Base-by-base conservation (phyloP, 179 eudicot species). In the Vitellaria paradoxa region DNA sequence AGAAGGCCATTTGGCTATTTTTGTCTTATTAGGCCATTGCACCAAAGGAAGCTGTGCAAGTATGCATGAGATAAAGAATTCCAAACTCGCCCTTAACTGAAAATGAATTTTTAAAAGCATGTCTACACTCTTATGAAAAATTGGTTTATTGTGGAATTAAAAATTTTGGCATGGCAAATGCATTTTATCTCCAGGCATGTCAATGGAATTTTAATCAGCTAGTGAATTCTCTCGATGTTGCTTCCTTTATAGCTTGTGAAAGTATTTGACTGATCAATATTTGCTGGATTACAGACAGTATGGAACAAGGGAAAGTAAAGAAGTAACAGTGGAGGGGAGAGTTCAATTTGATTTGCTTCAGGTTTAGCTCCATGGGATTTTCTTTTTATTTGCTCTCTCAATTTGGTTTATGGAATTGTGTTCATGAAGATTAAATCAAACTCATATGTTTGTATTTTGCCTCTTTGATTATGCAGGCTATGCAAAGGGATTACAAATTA, bases 251-350 rank as follows among this genome's bases (percentile, higher is more conserved):
- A 53, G 9, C 64, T 74, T 74, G 68, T 70, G 68, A 45, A 50
- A 61, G 42, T 72, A 45, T 26, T 46, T 23, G 72, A 75, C 64
- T 81, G 75, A 73, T 70, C 47, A 53, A 75, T 73, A 75, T 55
- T 50, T 75, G 11, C 57, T 21, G 72, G 20, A 23, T 70, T 82
- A 73, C 95, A 96, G 99, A 79, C 99, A 96, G 77, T 85, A 83
- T 72, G 99, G 99, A 76, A 94, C 91, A 68, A 88, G 99, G 82
- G 99, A 94, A 83, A 92, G 97, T 79, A 96, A 96, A 89, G 99
- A 96, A 83, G 87, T 92, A 52, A 81, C 92, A n/a, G 81, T 94
- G 49, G 99, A 96, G 77, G 99, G 99, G 82, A 94, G 99, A 84
- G 93, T 96, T 73, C 97, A 96, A 79, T 92, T 96, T 84, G 99